Base-by-base conservation (phyloP, 2,329 filamentous ascomycete species). In the Trichocomaceae sp. region DNA sequence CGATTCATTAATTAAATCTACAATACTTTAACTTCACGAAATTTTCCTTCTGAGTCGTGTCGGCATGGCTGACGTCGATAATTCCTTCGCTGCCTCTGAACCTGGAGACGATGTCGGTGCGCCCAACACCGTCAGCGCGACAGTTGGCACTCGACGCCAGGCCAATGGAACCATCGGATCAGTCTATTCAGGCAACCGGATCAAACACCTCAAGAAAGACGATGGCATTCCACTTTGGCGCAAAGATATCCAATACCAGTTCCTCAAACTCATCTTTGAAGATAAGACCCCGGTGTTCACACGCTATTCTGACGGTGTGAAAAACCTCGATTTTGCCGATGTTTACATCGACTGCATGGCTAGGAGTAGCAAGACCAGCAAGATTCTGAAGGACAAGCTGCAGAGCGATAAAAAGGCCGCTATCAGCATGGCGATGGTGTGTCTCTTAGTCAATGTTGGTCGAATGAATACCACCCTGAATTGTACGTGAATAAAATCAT, bases 341-440 rank as follows among this genome's bases (percentile, higher is more conserved):
- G 83, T 99, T 58, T 99, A 99, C 74, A 92, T 99, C 65, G 93
- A 97, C 72, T 92, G 93, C 58, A 97, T 99, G 92, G 90, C 93
- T 2, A 84, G 90, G 71, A 99, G 93, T 75, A 96, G 90, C 79
- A 99, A 99, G 78, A 97, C 92, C 26, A 97, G 93, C 79, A 97
- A 97, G 75, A 93, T 99, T 49, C 79, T 99, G 60, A 90, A 95
- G 71, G 93, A 99, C 73, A 97, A 99, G 77, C 80, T 99, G 60
- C 80, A 96, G 65, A 93, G 86, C 62, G 93, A 99, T 69, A 85
- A 89, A 65, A 86, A 90, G 60, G 91, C 91, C 20, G 93, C 92
- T 35, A 90, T 96, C 70, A 92, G 90, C 66, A 99, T 99, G 93
- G 93, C 93, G 52, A 99, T 99, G 93, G 92, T 99, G 57, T 99